phyloP scores from a whole-genome alignment of 768 basidiomycete species.

The Coprinellus micaceus region DNA sequence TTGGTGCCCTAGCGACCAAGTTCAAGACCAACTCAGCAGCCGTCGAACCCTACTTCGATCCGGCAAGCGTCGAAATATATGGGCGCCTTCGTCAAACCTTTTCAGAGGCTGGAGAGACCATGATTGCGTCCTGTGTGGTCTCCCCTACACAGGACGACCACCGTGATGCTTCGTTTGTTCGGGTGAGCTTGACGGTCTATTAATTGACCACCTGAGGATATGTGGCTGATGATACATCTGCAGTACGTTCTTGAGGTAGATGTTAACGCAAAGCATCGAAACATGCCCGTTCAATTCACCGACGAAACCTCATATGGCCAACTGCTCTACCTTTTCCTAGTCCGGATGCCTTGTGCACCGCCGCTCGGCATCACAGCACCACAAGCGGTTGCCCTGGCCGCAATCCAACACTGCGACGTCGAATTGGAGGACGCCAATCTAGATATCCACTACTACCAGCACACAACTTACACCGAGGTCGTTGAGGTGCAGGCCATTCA shows the following conservation, averaged over 20 bases:
- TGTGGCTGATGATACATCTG: background rate
- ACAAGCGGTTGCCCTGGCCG: background rate
- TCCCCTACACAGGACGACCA: no score
- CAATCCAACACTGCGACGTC: background rate
- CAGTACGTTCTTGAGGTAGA: background rate
- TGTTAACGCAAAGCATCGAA: background rate
- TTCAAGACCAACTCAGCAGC: no score
- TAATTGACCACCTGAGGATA: background rate
- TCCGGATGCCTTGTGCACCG: slow-evolving; percentile 17
- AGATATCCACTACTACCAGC: slow-evolving; percentile 20
- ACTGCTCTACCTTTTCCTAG: slow-evolving; percentile 26
- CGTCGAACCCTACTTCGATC: no score
- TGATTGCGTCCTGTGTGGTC: no score
- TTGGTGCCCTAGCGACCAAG: no score
- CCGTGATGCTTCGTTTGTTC: no score
- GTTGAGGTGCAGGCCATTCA: slow-evolving; percentile 25
- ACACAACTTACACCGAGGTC: slow-evolving; percentile 16
- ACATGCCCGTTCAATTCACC: background rate
- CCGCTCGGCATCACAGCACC: slow-evolving; percentile 11
- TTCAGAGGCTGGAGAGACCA: no score
- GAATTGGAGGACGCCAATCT: background rate
- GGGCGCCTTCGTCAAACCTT: no score
- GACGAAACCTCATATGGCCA: slow-evolving; percentile 29
- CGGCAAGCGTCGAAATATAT: no score
- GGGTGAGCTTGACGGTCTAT: no score